Evolutionary conservation across 495 filamentous ascomycete species (phyloP).

Genomic region (Staphylotrichum longicolle): DNA sequence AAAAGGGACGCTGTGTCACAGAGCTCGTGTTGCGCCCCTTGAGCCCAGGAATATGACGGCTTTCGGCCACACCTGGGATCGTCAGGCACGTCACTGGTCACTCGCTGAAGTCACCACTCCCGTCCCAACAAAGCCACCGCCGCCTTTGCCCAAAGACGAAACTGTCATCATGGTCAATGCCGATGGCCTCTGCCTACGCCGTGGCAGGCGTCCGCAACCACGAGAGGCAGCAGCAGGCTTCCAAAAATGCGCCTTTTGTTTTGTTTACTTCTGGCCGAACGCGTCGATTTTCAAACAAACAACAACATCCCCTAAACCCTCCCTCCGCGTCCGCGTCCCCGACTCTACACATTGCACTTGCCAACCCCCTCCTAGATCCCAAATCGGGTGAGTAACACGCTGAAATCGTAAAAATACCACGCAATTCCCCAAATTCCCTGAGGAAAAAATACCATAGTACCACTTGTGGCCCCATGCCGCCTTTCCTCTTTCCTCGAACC

Average conservation of each 20-base stretch:
- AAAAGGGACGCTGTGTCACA: slow-evolving; percentile 13
- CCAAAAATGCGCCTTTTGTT: not conserved
- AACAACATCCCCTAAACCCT: slow-evolving; percentile 5
- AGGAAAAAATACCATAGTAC: not conserved
- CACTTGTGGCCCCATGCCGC: slow-evolving; percentile 5
- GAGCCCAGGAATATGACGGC: slow-evolving; percentile 3
- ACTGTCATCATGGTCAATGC: slow-evolving; percentile 16
- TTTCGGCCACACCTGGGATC: not conserved
- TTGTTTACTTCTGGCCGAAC: slow-evolving; percentile 22
- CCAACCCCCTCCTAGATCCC: not conserved
- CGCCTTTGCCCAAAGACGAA: slow-evolving; percentile 17
- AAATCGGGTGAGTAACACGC: slow-evolving; percentile 6
- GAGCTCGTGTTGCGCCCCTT: not conserved
- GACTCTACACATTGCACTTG: not conserved
- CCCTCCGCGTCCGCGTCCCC: not conserved
- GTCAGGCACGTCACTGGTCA: not conserved
- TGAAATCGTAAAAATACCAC: slow-evolving; percentile 1
- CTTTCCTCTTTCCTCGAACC: not conserved
- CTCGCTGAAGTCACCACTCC: not conserved
- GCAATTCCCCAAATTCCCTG: not conserved
- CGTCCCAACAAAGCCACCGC: slow-evolving; percentile 7
- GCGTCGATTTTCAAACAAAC: slow-evolving; percentile 13
- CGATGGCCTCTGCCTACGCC: slow-evolving; percentile 8
- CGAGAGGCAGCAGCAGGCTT: too few species aligned
- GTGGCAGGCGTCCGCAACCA: not conserved